These are phyloP conservation scores for Cupressus sempervirens DNA, from an alignment of 75 land plant genomes.

Conservation along the genomic window DNA sequence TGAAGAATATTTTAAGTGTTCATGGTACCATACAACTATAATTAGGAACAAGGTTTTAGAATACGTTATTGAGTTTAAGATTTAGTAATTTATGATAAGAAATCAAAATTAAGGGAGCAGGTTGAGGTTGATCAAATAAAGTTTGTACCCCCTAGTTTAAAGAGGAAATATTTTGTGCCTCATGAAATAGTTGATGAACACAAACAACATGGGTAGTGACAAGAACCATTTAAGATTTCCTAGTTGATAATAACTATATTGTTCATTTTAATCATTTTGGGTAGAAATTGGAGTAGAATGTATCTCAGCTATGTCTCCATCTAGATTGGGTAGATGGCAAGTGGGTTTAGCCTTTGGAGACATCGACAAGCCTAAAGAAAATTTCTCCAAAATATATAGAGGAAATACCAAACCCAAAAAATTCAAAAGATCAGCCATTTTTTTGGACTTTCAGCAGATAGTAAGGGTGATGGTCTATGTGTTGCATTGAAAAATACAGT, in stretches of 20 bases:
- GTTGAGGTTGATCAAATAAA: conserved; percentile 31
- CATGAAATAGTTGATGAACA: conserved; percentile 46
- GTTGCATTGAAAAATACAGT: too few relatives aligned
- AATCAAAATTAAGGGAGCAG: conserved; percentile 30
- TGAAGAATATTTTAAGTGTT: conserved; percentile 50
- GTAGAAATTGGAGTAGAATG: conserved; percentile 31
- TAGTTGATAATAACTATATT: conserved; percentile 18
- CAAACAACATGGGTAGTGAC: conserved; percentile 55
- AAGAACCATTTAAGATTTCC: conserved; percentile 42
- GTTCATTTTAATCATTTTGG: conserved; percentile 36
- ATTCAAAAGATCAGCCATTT: too few relatives aligned
- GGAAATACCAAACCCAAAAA: too few relatives aligned
- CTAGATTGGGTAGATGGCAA: conserved; percentile 57
- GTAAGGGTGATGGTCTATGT: too few relatives aligned
- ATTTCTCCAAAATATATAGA: too few relatives aligned
- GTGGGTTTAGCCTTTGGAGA: conserved; percentile 41
- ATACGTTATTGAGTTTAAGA: conserved; percentile 33
- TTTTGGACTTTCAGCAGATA: too few relatives aligned
- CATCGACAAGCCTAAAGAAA: neutral
- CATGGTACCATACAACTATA: conserved; percentile 42
- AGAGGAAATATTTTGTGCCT: too few relatives aligned
- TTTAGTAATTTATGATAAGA: conserved; percentile 38
- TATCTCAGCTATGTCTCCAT: conserved; percentile 35
- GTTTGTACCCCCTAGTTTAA: conserved; percentile 35
- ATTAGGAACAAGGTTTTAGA: conserved; percentile 16